Evolutionary conservation across 148 eudicot genomes (phyloP).

Genomic region (Cornus kousa): DNA sequence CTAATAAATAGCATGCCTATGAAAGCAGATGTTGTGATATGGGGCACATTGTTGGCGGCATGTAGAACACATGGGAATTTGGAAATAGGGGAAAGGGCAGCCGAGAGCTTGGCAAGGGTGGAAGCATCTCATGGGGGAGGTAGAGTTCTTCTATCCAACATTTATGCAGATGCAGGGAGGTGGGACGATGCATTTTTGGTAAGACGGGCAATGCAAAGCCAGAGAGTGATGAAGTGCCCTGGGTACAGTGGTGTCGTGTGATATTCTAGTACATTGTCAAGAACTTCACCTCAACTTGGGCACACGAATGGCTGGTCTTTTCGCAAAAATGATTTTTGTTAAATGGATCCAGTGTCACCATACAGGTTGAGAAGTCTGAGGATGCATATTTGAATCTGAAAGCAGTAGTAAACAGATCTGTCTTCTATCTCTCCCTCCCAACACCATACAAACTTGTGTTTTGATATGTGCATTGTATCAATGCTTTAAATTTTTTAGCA

Average conservation of each 20-base stretch:
- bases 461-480: too few species aligned
- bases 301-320: too few species aligned
- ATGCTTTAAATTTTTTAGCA: too few species aligned
- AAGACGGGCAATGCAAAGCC: constrained; percentile 44
- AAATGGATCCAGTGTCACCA: too few species aligned
- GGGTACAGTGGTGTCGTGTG: constrained; percentile 74
- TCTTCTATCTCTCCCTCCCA: too few species aligned
- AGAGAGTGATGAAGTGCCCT: constrained; percentile 49
- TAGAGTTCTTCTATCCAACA: constrained; percentile 65
- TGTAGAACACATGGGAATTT: constrained; percentile 60
- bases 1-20: constrained; percentile 70
- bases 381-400: too few species aligned
- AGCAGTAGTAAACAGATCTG: too few species aligned
- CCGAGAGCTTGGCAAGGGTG: constrained; percentile 50
- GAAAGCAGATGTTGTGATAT: constrained; percentile 81
- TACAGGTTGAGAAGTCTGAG: too few species aligned
- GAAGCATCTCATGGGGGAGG: constrained; percentile 77
- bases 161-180: constrained; percentile 75
- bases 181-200: constrained; percentile 68
- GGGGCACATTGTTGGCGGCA: constrained; percentile 86
- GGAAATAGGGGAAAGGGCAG: constrained; percentile 67
- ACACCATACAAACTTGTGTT: too few species aligned
- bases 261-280: constrained; percentile 3
- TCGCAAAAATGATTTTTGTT: too few species aligned
- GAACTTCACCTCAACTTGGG: background rate